A percentile compares a stretch with the other conserved stretches of the same genome.
Conservation (phyloP, 2,329 filamentous ascomycete genomes). For the Neoscytalidium dimidiatum region DNA sequence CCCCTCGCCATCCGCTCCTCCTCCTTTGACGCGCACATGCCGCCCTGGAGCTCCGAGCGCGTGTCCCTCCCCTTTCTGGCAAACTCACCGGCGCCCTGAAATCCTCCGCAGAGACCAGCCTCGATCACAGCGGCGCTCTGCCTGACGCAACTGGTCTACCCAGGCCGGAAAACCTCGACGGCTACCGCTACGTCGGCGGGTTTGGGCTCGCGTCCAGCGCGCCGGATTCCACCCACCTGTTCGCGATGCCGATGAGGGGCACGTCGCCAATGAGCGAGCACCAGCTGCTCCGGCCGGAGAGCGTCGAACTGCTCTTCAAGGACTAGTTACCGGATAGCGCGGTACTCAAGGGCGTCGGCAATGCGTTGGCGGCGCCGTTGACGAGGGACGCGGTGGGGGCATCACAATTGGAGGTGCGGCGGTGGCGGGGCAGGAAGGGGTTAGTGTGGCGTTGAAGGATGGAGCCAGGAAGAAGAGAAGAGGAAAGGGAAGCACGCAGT, state of each 20-base stretch:
- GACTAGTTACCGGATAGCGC: too few relatives aligned
- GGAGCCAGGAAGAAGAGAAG: too few relatives aligned
- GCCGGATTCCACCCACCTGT: conserved; percentile 23
- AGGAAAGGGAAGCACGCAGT: too few relatives aligned
- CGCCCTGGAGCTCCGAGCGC: background rate
- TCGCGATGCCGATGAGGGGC: conserved; percentile 25
- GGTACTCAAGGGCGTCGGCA: too few relatives aligned
- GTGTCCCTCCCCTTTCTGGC: background rate
- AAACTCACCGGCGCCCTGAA: background rate
- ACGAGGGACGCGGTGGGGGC: too few relatives aligned
- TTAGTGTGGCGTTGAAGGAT: too few relatives aligned
- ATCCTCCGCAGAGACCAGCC: background rate
- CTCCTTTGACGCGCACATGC: conserved; percentile 21
- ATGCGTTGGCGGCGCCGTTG: too few relatives aligned
- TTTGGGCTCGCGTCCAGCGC: conserved; percentile 26
- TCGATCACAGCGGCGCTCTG: background rate
- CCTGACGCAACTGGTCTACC: conserved; percentile 7
- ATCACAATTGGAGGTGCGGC: too few relatives aligned
- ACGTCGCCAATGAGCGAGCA: too few relatives aligned
- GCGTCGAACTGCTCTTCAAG: too few relatives aligned
- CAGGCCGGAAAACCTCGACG: conserved; percentile 21
- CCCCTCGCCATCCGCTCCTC: conserved; percentile 23
- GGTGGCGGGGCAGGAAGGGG: too few relatives aligned
- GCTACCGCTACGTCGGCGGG: conserved; percentile 25
- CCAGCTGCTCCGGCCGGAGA: too few relatives aligned